These are phyloP conservation scores for Trichoderma hamatum DNA, from an alignment of 2,329 filamentous ascomycete species.

Conservation along the genomic window DNA sequence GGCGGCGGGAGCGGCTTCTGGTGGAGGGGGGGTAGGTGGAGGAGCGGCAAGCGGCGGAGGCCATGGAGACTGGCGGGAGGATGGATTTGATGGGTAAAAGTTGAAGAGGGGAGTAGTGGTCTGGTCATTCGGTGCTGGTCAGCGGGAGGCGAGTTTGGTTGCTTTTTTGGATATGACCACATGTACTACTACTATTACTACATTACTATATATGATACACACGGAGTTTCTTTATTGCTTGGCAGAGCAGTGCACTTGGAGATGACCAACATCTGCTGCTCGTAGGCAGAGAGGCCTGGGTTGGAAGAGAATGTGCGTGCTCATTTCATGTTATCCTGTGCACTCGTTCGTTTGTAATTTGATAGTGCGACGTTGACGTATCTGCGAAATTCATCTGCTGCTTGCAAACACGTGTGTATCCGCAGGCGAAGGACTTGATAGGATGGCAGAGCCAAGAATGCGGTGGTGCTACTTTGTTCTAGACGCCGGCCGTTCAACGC, in stretches of 20 bases:
- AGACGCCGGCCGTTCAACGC: constrained; percentile 26
- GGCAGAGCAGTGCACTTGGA: background rate
- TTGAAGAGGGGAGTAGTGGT: background rate
- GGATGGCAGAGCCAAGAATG: background rate
- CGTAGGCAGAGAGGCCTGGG: background rate
- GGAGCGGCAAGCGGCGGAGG: constrained; percentile 35
- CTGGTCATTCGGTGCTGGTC: background rate
- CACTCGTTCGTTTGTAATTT: background rate
- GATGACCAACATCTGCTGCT: background rate
- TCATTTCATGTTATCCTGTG: background rate
- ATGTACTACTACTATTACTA: background rate
- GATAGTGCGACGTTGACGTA: background rate
- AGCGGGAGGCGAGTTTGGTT: background rate
- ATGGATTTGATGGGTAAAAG: constrained; percentile 56
- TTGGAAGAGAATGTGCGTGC: too few species aligned
- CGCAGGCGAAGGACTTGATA: background rate
- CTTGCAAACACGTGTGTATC: background rate
- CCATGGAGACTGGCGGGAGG: constrained; percentile 65
- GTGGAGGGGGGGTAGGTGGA: constrained; percentile 30
- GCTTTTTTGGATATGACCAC: constrained; percentile 12
- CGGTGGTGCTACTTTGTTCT: background rate
- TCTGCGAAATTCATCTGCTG: background rate
- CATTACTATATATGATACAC: constrained; percentile 11
- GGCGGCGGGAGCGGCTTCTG: constrained; percentile 45
- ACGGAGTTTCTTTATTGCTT: constrained; percentile 1